Evolutionary conservation across 1,139 yeast species (phyloP).

Genomic region (Sugiyamaella pinicola): DNA sequence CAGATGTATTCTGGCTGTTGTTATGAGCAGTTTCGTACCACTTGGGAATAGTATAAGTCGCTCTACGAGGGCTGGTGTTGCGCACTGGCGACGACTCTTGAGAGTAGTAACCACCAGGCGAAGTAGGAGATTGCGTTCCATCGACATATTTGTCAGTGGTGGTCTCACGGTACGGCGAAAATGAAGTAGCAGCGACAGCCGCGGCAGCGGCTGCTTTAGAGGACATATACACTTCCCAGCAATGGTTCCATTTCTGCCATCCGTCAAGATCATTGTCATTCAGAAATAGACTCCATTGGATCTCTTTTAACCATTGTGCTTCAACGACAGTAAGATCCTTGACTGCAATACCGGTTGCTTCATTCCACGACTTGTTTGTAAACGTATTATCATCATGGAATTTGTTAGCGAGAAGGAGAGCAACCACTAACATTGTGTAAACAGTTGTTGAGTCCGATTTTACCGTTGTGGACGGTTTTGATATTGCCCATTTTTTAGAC

Average conservation of each 20-base stretch:
- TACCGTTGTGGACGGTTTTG: slow-evolving; percentile 34
- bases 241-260: slow-evolving; percentile 46
- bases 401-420: slow-evolving; percentile 85
- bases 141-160: not conserved
- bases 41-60: slow-evolving; percentile 32
- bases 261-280: slow-evolving; percentile 38
- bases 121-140: slow-evolving; percentile 13
- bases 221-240: slow-evolving; percentile 38
- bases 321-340: slow-evolving; percentile 65
- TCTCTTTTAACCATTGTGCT: slow-evolving; percentile 63
- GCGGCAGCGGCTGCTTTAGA: slow-evolving; percentile 9
- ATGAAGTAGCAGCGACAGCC: slow-evolving; percentile 2
- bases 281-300: slow-evolving; percentile 42
- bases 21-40: slow-evolving; percentile 33
- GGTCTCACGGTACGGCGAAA: slow-evolving; percentile 3
- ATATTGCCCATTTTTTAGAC: slow-evolving; percentile 48
- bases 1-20: not conserved
- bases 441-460: slow-evolving; percentile 42
- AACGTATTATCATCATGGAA: slow-evolving; percentile 96
- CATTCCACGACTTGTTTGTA: slow-evolving; percentile 92
- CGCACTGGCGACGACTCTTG: slow-evolving; percentile 6
- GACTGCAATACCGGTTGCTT: slow-evolving; percentile 81
- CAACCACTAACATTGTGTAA: slow-evolving; percentile 65
- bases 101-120: slow-evolving; percentile 9
- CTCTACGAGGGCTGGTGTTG: slow-evolving; percentile 12